These are phyloP conservation scores for Pichia sp. DNA, from an alignment of 1,139 yeast species.

Conservation along the genomic window DNA sequence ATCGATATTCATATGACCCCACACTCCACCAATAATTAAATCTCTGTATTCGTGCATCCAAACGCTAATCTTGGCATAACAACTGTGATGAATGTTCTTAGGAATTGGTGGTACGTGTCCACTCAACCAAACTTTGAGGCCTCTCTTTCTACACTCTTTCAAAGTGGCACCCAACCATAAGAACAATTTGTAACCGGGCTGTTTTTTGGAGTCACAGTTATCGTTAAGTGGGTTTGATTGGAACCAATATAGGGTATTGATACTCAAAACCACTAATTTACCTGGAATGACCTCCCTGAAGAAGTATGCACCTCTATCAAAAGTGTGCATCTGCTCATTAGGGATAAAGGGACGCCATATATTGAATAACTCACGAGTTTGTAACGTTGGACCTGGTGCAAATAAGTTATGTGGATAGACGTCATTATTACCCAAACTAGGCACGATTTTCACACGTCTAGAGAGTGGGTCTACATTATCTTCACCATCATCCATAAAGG, in stretches of 20 bases:
- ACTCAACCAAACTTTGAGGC: slow-evolving; percentile 77
- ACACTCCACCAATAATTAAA: slow-evolving; percentile 72
- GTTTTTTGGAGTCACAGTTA: slow-evolving; percentile 60
- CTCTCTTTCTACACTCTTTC: slow-evolving; percentile 64
- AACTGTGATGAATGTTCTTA: slow-evolving; percentile 64
- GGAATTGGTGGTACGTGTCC: slow-evolving; percentile 88
- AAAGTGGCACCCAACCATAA: slow-evolving; percentile 73
- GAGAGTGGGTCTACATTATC: slow-evolving; percentile 36
- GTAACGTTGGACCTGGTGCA: slow-evolving; percentile 79
- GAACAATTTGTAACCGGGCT: slow-evolving; percentile 73
- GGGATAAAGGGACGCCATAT: slow-evolving; percentile 77
- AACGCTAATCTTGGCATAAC: slow-evolving; percentile 64
- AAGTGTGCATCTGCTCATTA: slow-evolving; percentile 65
- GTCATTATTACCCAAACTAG: slow-evolving; percentile 79
- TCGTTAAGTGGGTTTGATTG: slow-evolving; percentile 77
- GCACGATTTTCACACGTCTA: slow-evolving; percentile 43
- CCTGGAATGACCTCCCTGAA: slow-evolving; percentile 72
- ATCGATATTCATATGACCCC: slow-evolving; percentile 86
- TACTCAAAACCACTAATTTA: slow-evolving; percentile 67
- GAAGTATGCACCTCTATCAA: slow-evolving; percentile 68
- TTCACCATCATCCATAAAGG: slow-evolving; percentile 41
- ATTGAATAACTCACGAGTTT: slow-evolving; percentile 65
- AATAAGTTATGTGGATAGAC: slow-evolving; percentile 84
- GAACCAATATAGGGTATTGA: slow-evolving; percentile 70
- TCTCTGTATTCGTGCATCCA: slow-evolving; percentile 83